Conservation (phyloP, 2,329 filamentous ascomycete genomes). For the Sporothrix sp. region DNA sequence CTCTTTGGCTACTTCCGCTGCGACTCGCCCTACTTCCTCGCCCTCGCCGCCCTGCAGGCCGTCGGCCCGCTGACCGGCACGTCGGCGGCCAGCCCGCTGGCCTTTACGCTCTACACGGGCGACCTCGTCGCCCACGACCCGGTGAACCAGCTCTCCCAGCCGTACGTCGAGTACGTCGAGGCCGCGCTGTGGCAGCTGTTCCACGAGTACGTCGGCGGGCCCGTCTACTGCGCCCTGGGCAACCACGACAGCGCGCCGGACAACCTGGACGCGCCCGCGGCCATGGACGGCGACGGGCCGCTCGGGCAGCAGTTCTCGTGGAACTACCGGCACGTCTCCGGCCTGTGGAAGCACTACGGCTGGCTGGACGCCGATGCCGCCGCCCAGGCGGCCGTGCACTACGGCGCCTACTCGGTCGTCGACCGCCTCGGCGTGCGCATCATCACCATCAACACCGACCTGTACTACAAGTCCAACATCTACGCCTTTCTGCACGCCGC, state of each 20-base stretch:
- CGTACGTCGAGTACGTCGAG: conserved; percentile 45
- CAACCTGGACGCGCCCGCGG: conserved; percentile 44
- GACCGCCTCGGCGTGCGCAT: conserved; percentile 40
- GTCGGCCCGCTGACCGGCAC: conserved; percentile 48
- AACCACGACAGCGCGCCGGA: conserved; percentile 48
- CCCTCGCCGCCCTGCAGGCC: conserved; percentile 44
- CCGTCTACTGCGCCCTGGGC: conserved; percentile 46
- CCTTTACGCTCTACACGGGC: conserved; percentile 50
- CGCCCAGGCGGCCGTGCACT: conserved; percentile 32
- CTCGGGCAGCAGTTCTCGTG: conserved; percentile 45
- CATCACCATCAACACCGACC: conserved; percentile 50
- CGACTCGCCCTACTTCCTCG: conserved; percentile 49
- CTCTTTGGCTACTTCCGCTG: conserved; percentile 46
- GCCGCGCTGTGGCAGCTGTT: conserved; percentile 44
- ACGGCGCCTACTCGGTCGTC: conserved; percentile 41
- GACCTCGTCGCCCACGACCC: conserved; percentile 49
- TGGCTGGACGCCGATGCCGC: conserved; percentile 35
- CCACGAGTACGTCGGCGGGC: conserved; percentile 44
- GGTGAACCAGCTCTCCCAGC: conserved; percentile 39
- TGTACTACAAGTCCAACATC: conserved; percentile 51
- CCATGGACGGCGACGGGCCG: conserved; percentile 28
- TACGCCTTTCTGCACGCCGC: conserved; percentile 43
- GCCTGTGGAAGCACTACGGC: conserved; percentile 39
- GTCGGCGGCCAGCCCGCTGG: conserved; percentile 34
- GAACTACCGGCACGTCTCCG: conserved; percentile 41